Percentiles rank a stretch among this genome's conserved stretches.
These are phyloP conservation scores for Pleodorina starrii DNA, from an alignment of 139 green algal genomes.

Conservation along the genomic window DNA sequence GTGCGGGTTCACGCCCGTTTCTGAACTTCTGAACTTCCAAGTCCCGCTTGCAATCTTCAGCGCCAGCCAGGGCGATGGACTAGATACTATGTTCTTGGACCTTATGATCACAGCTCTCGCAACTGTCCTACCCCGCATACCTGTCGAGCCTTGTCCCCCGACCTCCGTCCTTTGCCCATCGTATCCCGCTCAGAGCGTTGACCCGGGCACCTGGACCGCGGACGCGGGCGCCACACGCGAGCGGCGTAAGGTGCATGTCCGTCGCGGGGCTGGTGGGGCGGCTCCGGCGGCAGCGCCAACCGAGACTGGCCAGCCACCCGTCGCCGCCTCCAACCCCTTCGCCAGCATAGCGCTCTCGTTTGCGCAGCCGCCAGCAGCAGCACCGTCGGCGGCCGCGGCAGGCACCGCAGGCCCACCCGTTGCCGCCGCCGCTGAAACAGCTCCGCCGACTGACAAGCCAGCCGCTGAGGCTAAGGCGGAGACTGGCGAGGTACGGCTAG, in stretches of 20 bases:
- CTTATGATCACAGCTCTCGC: too few species aligned
- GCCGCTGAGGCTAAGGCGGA: neutral
- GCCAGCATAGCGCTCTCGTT: conserved; percentile 24
- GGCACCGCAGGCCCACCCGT: neutral
- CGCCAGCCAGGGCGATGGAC: too few species aligned
- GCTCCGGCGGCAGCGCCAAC: neutral
- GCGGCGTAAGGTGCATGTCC: conserved; percentile 32
- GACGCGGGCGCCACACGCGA: conserved; percentile 13
- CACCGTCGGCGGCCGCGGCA: neutral
- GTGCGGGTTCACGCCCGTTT: too few species aligned
- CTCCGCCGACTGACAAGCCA: too few species aligned
- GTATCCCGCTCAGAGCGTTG: conserved; percentile 40
- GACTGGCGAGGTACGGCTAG: neutral
- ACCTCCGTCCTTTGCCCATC: neutral
- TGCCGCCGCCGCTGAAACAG: neutral
- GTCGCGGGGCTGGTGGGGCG: neutral
- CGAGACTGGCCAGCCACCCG: too few species aligned
- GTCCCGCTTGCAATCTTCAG: too few species aligned
- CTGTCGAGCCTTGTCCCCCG: too few species aligned
- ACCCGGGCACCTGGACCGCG: conserved; percentile 30
- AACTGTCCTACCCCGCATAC: too few species aligned
- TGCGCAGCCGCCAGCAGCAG: neutral
- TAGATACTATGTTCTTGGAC: too few species aligned
- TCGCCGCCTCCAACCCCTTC: conserved; percentile 2
- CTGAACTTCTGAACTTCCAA: too few species aligned